Percentiles rank a stretch among this genome's conserved stretches.
phyloP scores from a whole-genome alignment of 2,329 filamentous ascomycete genomes.

The Elsinoe arachidis region DNA sequence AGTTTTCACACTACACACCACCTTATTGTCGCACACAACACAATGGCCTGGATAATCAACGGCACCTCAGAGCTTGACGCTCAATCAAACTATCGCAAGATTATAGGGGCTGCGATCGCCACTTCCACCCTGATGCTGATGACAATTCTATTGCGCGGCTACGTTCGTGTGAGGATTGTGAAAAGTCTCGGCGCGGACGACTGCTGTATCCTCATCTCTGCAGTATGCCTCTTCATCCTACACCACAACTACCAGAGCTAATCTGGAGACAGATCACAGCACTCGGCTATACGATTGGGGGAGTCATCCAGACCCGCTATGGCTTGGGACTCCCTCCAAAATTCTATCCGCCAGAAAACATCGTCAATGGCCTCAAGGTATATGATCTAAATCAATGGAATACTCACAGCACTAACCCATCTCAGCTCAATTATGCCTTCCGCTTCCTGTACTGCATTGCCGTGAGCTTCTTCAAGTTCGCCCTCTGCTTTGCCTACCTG shows the following conservation, averaged over 20 bases:
- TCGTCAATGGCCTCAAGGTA: neutral
- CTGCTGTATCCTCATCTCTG: conserved; percentile 5
- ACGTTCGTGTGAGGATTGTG: conserved; percentile 11
- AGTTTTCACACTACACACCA: neutral
- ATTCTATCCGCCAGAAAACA: neutral
- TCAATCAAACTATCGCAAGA: conserved; percentile 6
- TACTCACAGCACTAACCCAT: neutral
- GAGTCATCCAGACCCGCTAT: conserved; percentile 8
- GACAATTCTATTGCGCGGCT: conserved; percentile 1
- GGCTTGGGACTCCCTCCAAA: neutral
- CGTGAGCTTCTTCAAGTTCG: conserved; percentile 11
- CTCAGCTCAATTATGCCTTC: conserved; percentile 11
- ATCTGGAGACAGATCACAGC: neutral
- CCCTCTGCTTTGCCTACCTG: conserved; percentile 10
- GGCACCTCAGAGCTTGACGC: neutral
- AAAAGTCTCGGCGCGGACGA: conserved; percentile 7
- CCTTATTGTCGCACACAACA: neutral
- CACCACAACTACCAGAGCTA: neutral
- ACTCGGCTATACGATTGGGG: conserved; percentile 2
- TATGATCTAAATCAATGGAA: neutral
- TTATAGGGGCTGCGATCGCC: neutral
- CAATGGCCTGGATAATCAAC: conserved; percentile 6
- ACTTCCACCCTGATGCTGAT: conserved; percentile 1
- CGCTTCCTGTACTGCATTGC: conserved; percentile 12
- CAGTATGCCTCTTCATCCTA: neutral